Percentiles rank a stretch among this genome's conserved stretches.
These are phyloP conservation scores for Scleroderma citrinum DNA, from an alignment of 768 basidiomycete species.

Conservation along the genomic window DNA sequence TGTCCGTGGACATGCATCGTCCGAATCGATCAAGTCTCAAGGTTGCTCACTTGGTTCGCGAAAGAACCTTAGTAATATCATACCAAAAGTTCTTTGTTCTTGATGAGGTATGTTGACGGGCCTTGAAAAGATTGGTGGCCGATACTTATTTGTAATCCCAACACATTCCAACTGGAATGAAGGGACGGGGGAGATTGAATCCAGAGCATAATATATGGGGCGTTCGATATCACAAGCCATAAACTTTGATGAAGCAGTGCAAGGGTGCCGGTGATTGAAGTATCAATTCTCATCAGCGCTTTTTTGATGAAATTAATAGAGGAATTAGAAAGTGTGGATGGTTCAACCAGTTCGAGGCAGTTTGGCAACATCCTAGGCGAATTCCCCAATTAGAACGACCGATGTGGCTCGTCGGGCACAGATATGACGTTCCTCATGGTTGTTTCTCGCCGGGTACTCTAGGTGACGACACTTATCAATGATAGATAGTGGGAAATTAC, in stretches of 20 bases:
- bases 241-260: background rate
- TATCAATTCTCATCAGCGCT: background rate
- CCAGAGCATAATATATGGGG: background rate
- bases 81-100: too few relatives aligned
- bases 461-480: background rate
- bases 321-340: background rate
- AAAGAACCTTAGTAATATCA: too few relatives aligned
- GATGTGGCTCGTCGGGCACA: too few relatives aligned
- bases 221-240: background rate
- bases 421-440: too few relatives aligned
- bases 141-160: background rate
- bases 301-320: background rate
- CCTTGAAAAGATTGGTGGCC: background rate
- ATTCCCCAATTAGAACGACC: too few relatives aligned
- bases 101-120: background rate
- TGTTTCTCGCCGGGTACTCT: background rate
- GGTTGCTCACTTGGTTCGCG: too few relatives aligned
- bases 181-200: background rate
- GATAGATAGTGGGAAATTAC: background rate
- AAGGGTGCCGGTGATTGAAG: background rate
- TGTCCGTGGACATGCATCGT: background rate
- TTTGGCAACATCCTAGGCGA: background rate
- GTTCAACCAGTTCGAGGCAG: background rate
- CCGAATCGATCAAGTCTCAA: too few relatives aligned
- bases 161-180: background rate